Base-by-base conservation (phyloP, 148 eudicot species). In the Chenopodium suecicum region DNA sequence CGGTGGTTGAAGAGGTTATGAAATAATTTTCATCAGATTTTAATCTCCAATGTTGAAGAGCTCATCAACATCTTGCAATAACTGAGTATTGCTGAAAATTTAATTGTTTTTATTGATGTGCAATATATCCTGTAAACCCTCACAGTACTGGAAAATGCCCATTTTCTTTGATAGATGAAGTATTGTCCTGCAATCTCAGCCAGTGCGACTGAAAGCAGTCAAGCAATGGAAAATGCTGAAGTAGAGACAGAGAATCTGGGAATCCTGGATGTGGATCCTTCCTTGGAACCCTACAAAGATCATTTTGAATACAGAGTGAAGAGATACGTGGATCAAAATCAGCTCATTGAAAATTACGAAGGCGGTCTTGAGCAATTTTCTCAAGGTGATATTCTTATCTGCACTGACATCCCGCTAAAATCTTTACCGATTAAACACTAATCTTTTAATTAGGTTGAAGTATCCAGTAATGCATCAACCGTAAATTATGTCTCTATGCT, bases 351-450 rank as follows among this genome's bases (percentile, higher is more conserved):
- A 74, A 89, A 88, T 56, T 80, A 94, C 87, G 99, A 96, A 88
- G 97, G 93, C 12, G 85, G 95, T 85, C 94, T 96, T 79, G 95
- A 92, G 84, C 90, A 94, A 83, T 96, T 96, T 84, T 89, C 99
- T 74, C 87, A 81, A 94, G 99, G 99, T 94, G 72, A 85, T 65
- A 68, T 74, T 73, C 62, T 63, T 32, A n/a, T 60, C 22, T 16
- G 70, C 52, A 34, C 37, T 70, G 34, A 5, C 66, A 82, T 76
- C 66, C 11, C 13, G 37, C 19, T 5, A 44, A 63, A 44, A 20
- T 12, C 66, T 64, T 56, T 56, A 2, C 2, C 4, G 17, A 23
- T 80, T 50, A 12, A 58, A 11, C 60, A 1, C 46, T 32, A 65
- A 22, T 41, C 13, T 29, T 9, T 16, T 44, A 22, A 13, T 23